phyloP scores from a whole-genome alignment of 2,329 filamentous ascomycete genomes.

The Chrysoporthe deuterocubensis region DNA sequence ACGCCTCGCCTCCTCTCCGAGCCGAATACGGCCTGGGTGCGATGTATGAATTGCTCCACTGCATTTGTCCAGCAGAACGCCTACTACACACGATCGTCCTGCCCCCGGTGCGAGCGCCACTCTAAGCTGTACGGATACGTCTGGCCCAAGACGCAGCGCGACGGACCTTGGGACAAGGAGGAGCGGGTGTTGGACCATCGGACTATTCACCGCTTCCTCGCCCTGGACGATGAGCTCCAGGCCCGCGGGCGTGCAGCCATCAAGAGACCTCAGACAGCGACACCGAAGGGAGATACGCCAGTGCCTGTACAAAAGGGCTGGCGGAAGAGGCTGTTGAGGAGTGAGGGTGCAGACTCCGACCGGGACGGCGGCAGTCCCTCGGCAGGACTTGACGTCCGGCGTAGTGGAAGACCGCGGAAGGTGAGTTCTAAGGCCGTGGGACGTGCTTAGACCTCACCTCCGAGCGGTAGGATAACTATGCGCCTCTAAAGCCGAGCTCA shows the following conservation, averaged over 20 bases:
- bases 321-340: background rate
- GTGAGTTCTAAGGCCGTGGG: conserved; percentile 19
- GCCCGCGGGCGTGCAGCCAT: conserved; percentile 46
- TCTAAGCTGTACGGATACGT: conserved; percentile 93
- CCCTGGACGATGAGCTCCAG: conserved; percentile 67
- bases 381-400: conserved; percentile 13
- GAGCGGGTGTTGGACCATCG: conserved; percentile 80
- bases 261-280: conserved; percentile 18
- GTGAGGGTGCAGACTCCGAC: background rate
- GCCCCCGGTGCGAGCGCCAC: conserved; percentile 91
- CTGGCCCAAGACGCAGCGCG: conserved; percentile 93
- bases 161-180: conserved; percentile 73
- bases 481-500: background rate
- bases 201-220: conserved; percentile 83
- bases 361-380: background rate
- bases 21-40: conserved; percentile 80
- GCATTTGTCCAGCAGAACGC: conserved; percentile 89
- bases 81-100: conserved; percentile 83
- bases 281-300: conserved; percentile 14
- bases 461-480: background rate
- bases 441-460: background rate
- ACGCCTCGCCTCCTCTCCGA: conserved; percentile 77
- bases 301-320: conserved; percentile 10
- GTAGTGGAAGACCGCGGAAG: conserved; percentile 23
- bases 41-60: conserved; percentile 81